Evolutionary conservation across 345 rosid genomes (phyloP).

Genomic region (Corymbia maculata): DNA sequence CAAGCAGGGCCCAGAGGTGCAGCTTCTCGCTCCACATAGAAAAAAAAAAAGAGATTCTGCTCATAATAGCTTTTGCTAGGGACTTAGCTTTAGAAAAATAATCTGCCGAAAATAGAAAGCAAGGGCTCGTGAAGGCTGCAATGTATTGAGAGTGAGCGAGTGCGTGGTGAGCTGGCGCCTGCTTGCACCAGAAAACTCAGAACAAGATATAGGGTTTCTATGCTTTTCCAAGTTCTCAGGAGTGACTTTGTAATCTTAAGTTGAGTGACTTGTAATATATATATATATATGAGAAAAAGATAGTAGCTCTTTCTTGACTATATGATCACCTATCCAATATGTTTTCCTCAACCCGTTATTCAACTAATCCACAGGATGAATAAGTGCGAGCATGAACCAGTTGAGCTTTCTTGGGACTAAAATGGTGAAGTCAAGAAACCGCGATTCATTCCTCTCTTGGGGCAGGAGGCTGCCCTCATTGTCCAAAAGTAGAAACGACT

Average conservation of each 20-base stretch:
- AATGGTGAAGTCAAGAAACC: neutral
- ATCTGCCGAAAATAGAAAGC: neutral
- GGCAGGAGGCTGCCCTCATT: neutral
- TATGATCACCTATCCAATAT: neutral
- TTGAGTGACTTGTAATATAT: neutral
- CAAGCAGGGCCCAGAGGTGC: constrained; percentile 66
- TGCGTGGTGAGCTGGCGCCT: neutral
- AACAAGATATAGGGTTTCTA: neutral
- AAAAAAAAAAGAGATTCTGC: neutral
- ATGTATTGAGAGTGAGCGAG: neutral
- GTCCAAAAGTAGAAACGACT: neutral
- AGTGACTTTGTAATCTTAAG: neutral
- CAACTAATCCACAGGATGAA: neutral
- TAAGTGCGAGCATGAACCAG: neutral
- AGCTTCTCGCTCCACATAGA: constrained; percentile 48
- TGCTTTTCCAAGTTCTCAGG: neutral
- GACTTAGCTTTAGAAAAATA: neutral
- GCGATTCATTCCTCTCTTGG: neutral
- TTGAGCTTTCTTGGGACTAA: neutral
- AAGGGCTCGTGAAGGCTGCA: neutral
- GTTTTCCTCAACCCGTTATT: neutral
- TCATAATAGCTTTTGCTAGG: neutral
- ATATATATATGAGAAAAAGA: neutral
- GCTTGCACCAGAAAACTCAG: neutral
- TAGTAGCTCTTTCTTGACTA: neutral